Percentiles rank a stretch among this genome's conserved stretches.
Conservation (phyloP, 164 flowering plant genomes). For the Umbilicus rupestris region DNA sequence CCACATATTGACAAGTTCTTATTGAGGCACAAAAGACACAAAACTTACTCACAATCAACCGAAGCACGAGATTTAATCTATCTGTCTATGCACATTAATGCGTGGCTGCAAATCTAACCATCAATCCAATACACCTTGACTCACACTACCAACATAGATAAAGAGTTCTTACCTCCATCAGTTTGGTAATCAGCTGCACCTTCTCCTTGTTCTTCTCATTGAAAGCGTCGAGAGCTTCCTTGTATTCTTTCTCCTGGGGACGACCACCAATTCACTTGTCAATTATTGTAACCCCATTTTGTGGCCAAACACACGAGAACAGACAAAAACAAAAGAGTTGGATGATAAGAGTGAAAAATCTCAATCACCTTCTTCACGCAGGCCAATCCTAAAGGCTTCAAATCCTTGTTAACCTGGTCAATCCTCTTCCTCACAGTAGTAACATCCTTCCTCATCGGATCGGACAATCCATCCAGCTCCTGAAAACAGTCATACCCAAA, state of each 20-base stretch:
- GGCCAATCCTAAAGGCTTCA: slow-evolving; percentile 70
- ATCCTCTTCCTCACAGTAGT: slow-evolving; percentile 75
- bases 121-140: too few species aligned
- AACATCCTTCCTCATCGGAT: slow-evolving; percentile 92
- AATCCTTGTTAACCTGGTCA: slow-evolving; percentile 61
- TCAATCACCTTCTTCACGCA: slow-evolving; percentile 75
- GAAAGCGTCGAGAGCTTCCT: slow-evolving; percentile 58
- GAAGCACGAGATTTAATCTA: background rate
- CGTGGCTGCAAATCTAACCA: background rate
- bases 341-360: background rate
- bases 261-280: slow-evolving; percentile 1
- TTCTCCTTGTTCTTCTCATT: slow-evolving; percentile 69
- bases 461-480: slow-evolving; percentile 82
- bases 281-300: background rate
- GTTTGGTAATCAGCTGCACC: slow-evolving; percentile 45
- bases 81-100: background rate
- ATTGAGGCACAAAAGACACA: background rate
- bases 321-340: background rate
- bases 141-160: background rate
- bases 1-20: background rate
- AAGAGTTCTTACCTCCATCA: slow-evolving; percentile 44
- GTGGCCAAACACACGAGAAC: background rate
- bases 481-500: slow-evolving; percentile 13
- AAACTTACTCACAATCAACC: too few species aligned
- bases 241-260: slow-evolving; percentile 57